These are phyloP conservation scores for Boeremia exigua DNA, from an alignment of 2,329 filamentous ascomycete species.

Conservation along the genomic window DNA sequence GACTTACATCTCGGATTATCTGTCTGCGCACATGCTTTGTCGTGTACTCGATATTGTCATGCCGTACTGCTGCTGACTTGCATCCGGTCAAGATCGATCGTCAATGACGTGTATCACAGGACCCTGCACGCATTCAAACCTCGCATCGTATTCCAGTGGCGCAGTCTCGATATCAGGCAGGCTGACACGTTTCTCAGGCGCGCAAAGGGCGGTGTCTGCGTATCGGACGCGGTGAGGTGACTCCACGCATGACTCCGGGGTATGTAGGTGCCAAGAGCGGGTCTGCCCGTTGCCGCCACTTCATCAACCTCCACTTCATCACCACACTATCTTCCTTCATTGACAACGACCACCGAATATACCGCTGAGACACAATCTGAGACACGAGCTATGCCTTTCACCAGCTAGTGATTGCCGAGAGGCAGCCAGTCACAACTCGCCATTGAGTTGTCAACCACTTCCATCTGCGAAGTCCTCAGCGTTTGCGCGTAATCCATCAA, in stretches of 20 bases:
- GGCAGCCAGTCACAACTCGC: conserved; percentile 32
- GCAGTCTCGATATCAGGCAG: no score
- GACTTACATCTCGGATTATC: no score
- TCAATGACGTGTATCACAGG: no score
- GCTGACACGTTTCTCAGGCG: not conserved
- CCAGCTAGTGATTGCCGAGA: conserved; percentile 28
- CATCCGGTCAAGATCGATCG: no score
- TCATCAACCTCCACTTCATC: conserved; percentile 7
- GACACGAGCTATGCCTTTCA: conserved; percentile 18
- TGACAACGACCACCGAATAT: not conserved
- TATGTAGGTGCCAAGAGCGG: conserved; percentile 4
- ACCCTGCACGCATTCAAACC: no score
- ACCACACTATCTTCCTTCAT: conserved; percentile 3
- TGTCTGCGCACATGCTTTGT: no score
- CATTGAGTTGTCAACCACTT: conserved; percentile 27
- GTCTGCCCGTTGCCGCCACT: conserved; percentile 13
- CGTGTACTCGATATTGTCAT: no score
- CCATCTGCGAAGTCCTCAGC: conserved; percentile 25
- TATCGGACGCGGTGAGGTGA: conserved; percentile 1
- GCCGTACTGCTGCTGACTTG: no score
- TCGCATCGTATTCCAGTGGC: no score
- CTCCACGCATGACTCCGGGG: conserved; percentile 11
- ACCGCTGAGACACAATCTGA: not conserved
- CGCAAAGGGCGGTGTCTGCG: conserved; percentile 15
- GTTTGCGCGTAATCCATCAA: conserved; percentile 47